A percentile compares a stretch with the other conserved stretches of the same genome.
Evolutionary conservation across 129 eudicot species (phyloP).

Genomic region (Calendula officinalis): DNA sequence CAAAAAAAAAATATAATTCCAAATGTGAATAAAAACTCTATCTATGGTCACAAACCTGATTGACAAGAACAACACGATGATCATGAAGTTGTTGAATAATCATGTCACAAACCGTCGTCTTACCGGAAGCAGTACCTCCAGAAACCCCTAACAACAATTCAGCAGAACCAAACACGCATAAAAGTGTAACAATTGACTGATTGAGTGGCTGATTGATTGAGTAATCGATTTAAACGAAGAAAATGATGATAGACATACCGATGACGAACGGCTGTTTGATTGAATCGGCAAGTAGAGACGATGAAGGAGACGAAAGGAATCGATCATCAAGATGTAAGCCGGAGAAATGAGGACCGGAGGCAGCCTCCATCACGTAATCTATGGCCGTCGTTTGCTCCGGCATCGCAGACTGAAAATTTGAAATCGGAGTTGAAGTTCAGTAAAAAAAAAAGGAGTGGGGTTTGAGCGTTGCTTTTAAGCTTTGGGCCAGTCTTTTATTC

Average conservation of each 20-base stretch:
- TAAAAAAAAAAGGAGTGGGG: not conserved
- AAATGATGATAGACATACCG: constrained; percentile 37
- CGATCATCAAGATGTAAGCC: constrained; percentile 72
- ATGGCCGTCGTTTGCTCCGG: constrained; percentile 65
- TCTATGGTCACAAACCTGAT: constrained; percentile 52
- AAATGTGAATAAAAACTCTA: not conserved
- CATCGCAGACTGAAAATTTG: constrained; percentile 25
- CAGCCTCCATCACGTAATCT: constrained; percentile 89
- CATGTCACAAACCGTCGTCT: constrained; percentile 98
- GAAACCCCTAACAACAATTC: constrained; percentile 60
- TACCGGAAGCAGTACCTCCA: constrained; percentile 98
- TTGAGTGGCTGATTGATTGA: not conserved
- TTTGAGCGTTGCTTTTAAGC: constrained; percentile 36
- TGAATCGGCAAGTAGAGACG: constrained; percentile 32
- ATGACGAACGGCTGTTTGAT: constrained; percentile 89
- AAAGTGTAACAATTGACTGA: not conserved
- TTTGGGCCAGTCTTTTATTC: not conserved
- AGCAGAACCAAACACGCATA: constrained; percentile 34
- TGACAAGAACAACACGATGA: constrained; percentile 95
- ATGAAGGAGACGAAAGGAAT: constrained; percentile 33
- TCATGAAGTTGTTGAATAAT: constrained; percentile 99
- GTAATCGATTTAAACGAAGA: no score
- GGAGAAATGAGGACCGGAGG: constrained; percentile 93
- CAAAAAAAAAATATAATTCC: not conserved
- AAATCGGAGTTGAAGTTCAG: constrained; percentile 13